Evolutionary conservation across 2,329 filamentous ascomycete genomes (phyloP).

Genomic region (Zymoseptoria tritici): DNA sequence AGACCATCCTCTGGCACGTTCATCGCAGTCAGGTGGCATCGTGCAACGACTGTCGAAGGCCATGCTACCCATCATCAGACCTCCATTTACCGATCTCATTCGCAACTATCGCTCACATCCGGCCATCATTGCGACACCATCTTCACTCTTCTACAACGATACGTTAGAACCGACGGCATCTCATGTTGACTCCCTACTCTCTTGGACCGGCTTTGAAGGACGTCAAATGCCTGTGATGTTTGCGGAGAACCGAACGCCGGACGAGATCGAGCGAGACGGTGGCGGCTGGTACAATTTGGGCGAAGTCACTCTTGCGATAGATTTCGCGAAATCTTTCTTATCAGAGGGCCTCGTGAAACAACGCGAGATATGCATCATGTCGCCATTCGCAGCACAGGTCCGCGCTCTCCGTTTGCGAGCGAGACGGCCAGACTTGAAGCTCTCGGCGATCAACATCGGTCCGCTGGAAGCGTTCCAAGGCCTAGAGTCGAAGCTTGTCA

Average conservation of each 20-base stretch:
- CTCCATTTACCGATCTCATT: slow-evolving; percentile 22
- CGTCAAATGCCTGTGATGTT: slow-evolving; percentile 19
- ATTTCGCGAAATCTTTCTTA: slow-evolving; percentile 16
- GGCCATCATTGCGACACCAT: slow-evolving; percentile 20
- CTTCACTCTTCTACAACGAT: slow-evolving; percentile 21
- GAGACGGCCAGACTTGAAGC: background rate
- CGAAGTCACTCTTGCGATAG: slow-evolving; percentile 17
- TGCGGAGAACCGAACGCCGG: slow-evolving; percentile 9
- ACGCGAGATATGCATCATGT: slow-evolving; percentile 23
- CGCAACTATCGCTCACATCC: slow-evolving; percentile 25
- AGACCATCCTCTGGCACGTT: slow-evolving; percentile 21
- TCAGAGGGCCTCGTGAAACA: slow-evolving; percentile 9
- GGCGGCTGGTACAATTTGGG: slow-evolving; percentile 23
- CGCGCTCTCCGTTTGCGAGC: slow-evolving; percentile 16
- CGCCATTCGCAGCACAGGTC: slow-evolving; percentile 23
- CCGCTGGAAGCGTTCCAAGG: slow-evolving; percentile 25
- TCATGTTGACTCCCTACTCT: slow-evolving; percentile 12
- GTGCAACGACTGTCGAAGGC: slow-evolving; percentile 18
- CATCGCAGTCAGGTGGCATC: slow-evolving; percentile 12
- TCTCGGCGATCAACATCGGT: slow-evolving; percentile 18
- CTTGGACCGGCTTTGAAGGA: slow-evolving; percentile 17
- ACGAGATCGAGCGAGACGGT: slow-evolving; percentile 23
- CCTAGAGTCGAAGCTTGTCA: slow-evolving; percentile 20
- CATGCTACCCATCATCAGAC: slow-evolving; percentile 20
- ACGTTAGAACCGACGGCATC: slow-evolving; percentile 20